Evolutionary conservation across 2,329 filamentous ascomycete genomes (phyloP).

Genomic region (Fusarium sp.): DNA sequence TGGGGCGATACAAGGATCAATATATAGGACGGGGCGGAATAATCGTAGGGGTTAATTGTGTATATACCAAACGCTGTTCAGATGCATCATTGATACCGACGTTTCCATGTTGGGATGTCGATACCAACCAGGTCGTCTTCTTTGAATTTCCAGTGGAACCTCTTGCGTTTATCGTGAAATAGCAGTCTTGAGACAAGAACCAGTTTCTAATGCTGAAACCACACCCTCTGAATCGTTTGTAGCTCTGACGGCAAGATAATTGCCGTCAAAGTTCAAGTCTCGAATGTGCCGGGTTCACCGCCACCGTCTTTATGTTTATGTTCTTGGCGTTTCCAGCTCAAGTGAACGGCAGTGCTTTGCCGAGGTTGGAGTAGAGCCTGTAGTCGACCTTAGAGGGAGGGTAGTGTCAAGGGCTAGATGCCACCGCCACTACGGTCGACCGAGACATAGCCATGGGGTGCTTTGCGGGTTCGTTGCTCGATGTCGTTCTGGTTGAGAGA

Average conservation of each 20-base stretch:
- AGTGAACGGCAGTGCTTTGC: background rate
- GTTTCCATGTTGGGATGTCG: background rate
- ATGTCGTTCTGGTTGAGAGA: constrained; percentile 56
- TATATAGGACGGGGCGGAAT: constrained; percentile 30
- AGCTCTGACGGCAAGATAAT: background rate
- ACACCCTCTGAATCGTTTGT: background rate
- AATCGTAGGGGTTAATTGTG: constrained; percentile 33
- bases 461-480: constrained; percentile 52
- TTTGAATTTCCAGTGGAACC: background rate
- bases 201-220: background rate
- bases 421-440: constrained; percentile 65
- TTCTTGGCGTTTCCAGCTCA: background rate
- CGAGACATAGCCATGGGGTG: constrained; percentile 59
- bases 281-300: background rate
- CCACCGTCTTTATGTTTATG: background rate
- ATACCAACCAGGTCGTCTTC: background rate
- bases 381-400: background rate
- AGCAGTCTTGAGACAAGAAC: background rate
- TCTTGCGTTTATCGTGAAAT: background rate
- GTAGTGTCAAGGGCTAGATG: constrained; percentile 42
- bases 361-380: background rate
- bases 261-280: background rate
- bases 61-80: constrained; percentile 27
- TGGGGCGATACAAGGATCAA: background rate
- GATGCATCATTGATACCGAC: background rate